These are phyloP conservation scores for Vaccinium vitisidaea DNA, from an alignment of 148 eudicot genomes.

Conservation along the genomic window DNA sequence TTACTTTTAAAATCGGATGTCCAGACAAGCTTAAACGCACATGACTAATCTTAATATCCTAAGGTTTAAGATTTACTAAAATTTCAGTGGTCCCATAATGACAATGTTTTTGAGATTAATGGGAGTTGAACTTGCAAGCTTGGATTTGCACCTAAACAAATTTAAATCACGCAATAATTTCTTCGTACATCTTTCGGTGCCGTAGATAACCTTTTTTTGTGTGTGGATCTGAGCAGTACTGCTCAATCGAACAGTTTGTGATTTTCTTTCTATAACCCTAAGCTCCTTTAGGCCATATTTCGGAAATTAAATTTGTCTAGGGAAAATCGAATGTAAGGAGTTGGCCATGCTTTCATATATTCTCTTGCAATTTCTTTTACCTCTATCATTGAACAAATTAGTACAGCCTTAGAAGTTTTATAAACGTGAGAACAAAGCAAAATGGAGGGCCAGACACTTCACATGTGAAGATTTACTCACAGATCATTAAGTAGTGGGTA, in stretches of 20 bases:
- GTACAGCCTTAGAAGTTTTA: background rate
- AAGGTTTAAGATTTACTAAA: too few species aligned
- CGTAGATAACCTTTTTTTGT: background rate
- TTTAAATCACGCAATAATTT: too few species aligned
- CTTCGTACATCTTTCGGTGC: background rate
- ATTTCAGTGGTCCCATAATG: too few species aligned
- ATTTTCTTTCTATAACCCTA: background rate
- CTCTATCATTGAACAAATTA: background rate
- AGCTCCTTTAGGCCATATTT: background rate
- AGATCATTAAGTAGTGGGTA: background rate
- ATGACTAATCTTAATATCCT: too few species aligned
- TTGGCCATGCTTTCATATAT: background rate
- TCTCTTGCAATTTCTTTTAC: background rate
- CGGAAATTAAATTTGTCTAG: background rate
- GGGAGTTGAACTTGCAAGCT: too few species aligned
- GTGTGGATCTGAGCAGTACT: background rate
- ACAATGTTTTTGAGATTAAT: too few species aligned
- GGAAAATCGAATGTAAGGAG: background rate
- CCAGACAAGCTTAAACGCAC: too few species aligned
- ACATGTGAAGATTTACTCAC: conserved; percentile 13
- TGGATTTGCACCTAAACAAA: too few species aligned
- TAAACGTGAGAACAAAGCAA: conserved; percentile 1
- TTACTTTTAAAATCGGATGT: too few species aligned
- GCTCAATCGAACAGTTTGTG: background rate
- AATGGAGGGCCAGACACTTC: background rate